These are phyloP conservation scores for Rugosomyces carneus DNA, from an alignment of 1,284 basidiomycete species.

Conservation along the genomic window DNA sequence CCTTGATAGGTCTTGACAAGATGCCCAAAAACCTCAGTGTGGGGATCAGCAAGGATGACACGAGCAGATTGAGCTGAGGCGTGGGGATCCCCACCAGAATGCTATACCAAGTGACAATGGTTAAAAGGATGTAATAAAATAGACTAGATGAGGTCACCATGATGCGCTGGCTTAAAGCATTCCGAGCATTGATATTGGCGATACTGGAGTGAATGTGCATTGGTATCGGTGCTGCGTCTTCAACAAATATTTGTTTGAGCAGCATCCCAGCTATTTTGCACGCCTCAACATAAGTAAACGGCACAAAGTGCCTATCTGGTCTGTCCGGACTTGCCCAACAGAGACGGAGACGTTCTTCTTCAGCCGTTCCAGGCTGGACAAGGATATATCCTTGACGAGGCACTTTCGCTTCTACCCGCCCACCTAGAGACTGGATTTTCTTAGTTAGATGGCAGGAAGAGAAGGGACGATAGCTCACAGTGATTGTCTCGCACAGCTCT, in stretches of 20 bases:
- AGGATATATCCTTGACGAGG: conserved; percentile 69
- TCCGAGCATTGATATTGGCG: conserved; percentile 63
- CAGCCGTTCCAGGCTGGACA: conserved; percentile 56
- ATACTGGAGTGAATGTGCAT: conserved; percentile 77
- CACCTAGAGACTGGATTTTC: conserved; percentile 51
- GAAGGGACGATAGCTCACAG: conserved; percentile 35
- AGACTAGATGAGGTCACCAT: conserved; percentile 41
- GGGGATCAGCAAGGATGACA: conserved; percentile 71
- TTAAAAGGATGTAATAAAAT: conserved; percentile 7
- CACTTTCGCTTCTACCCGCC: conserved; percentile 68
- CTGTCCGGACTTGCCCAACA: conserved; percentile 63
- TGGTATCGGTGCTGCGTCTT: conserved; percentile 52
- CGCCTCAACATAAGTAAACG: conserved; percentile 71
- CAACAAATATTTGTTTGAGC: conserved; percentile 67
- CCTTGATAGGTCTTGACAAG: conserved; percentile 65
- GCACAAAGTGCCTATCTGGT: conserved; percentile 70
- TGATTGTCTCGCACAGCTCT: conserved; percentile 62
- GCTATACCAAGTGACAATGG: conserved; percentile 33
- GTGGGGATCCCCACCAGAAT: conserved; percentile 70
- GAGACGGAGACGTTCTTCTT: conserved; percentile 63
- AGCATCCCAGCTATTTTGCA: conserved; percentile 68
- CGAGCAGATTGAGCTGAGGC: conserved; percentile 59
- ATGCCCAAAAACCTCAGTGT: conserved; percentile 63
- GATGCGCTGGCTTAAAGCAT: conserved; percentile 56
- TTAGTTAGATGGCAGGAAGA: background rate